phyloP scores from a whole-genome alignment of 495 filamentous ascomycete species.

The Cenococcum geophilum region DNA sequence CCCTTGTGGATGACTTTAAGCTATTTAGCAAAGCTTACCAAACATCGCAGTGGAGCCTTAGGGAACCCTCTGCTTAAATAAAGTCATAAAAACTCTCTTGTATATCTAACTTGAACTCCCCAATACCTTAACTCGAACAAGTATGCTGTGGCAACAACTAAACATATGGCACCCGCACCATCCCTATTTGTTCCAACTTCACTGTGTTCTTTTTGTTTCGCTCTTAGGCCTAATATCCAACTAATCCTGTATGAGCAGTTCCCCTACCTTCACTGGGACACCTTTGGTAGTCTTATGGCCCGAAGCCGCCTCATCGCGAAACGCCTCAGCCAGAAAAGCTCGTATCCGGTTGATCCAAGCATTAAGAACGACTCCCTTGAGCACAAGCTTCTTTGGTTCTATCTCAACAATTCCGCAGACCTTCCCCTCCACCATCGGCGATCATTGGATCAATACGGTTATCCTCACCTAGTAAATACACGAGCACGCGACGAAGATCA shows the following conservation, averaged over 20 bases:
- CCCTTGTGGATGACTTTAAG: too few relatives aligned
- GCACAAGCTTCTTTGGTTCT: conserved; percentile 16
- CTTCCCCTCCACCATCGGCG: conserved; percentile 13
- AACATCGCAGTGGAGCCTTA: too few relatives aligned
- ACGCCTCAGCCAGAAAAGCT: not conserved
- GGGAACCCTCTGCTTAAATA: too few relatives aligned
- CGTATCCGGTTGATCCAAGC: not conserved
- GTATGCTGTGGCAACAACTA: too few relatives aligned
- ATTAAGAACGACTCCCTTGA: conserved; percentile 10
- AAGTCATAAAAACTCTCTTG: too few relatives aligned
- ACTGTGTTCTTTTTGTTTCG: too few relatives aligned
- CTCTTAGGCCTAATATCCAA: not conserved
- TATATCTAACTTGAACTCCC: too few relatives aligned
- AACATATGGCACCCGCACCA: too few relatives aligned
- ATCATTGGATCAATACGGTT: conserved; percentile 9
- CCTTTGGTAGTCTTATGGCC: conserved; percentile 3
- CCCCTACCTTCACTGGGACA: conserved; percentile 17
- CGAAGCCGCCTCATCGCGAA: conserved; percentile 5
- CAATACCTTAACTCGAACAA: too few relatives aligned
- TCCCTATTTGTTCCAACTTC: too few relatives aligned
- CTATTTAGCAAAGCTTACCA: too few relatives aligned
- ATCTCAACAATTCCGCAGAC: conserved; percentile 3
- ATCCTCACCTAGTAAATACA: conserved; percentile 3
- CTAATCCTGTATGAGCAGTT: not conserved
- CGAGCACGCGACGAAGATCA: conserved; percentile 11